Evolutionary conservation across 1,139 yeast genomes (phyloP), one percentile per base, ranked within the genome.

Genomic region (Oligophagozyma castellii): DNA sequence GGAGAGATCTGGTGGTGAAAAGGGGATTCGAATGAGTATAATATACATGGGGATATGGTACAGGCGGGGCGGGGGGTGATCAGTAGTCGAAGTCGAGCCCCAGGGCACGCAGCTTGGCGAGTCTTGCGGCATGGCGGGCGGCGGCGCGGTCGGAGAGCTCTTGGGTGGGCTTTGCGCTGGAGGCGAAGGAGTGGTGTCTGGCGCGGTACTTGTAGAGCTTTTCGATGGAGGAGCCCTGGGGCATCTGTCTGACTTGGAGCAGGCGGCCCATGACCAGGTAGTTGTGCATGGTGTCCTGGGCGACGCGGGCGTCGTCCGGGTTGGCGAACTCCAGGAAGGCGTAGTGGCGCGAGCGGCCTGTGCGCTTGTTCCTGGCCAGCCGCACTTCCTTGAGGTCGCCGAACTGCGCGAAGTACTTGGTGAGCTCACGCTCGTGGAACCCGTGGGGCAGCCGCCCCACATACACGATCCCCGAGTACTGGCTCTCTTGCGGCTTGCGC

Each of bases 241-340:
- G 51, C 28, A 66, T 65, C 39, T 63, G 61, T 49, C 63, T 67
- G 46, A 70, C 92, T 63, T 70, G 76, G 51, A 70, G 66, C 40
- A 86, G 69, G 54, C 86, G 96, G 8, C 93, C 93, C 58, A 80
- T 76, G 33, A 89, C 57, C 40, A 89, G 66, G 50, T 89, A 89
- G 57, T 89, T 89, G 59, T 89, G 76, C 98, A 89, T 89, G 29
- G 96, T 74, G 44, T 89, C 96, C 37, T 79, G 79, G 2, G 95
- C 98, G 36, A 84, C 65, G 42, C 72, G 67, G 29, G 96, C 96
- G 35, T 80, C 93, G 28, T 73, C 80, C 22, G 57, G 52, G 35
- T 72, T 66, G 29, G 67, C 70, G 48, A 89, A 89, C 57, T 86
- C 95, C 31, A 89, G 61, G 54, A 81, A 89, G 8, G 86, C 98